Conservation (phyloP, 768 basidiomycete genomes). For the Kwoniella pini region DNA sequence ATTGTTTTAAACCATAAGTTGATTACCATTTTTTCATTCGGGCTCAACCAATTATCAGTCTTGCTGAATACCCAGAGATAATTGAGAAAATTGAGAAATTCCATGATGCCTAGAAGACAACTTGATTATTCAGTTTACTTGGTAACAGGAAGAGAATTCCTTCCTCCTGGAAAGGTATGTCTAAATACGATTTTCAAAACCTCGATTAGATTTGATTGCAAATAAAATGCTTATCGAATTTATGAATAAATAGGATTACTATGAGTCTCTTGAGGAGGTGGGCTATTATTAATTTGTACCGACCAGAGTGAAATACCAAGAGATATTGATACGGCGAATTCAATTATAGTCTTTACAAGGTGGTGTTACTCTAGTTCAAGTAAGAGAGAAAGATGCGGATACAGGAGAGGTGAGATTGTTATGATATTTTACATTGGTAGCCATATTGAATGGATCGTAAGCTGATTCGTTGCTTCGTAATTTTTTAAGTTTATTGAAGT, state of each 20-base stretch:
- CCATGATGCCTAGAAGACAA: constrained; percentile 31
- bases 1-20: too few species aligned
- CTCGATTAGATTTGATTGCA: background rate
- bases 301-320: too few species aligned
- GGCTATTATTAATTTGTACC: too few species aligned
- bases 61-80: too few species aligned
- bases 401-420: constrained; percentile 67
- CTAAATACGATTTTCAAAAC: background rate
- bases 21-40: too few species aligned
- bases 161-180: constrained; percentile 72
- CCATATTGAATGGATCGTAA: background rate
- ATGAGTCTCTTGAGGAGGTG: constrained; percentile 75
- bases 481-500: constrained; percentile 69
- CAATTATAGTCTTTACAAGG: constrained; percentile 71
- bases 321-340: too few species aligned
- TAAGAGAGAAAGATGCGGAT: constrained; percentile 80
- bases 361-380: constrained; percentile 85
- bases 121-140: constrained; percentile 68
- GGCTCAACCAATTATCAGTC: too few species aligned
- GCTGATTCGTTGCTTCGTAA: background rate
- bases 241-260: constrained; percentile 61
- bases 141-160: constrained; percentile 76
- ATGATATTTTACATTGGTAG: background rate
- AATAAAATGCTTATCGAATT: background rate
- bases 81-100: background rate